phyloP scores from a whole-genome alignment of 2,329 filamentous ascomycete genomes.

The Alternaria viburni region DNA sequence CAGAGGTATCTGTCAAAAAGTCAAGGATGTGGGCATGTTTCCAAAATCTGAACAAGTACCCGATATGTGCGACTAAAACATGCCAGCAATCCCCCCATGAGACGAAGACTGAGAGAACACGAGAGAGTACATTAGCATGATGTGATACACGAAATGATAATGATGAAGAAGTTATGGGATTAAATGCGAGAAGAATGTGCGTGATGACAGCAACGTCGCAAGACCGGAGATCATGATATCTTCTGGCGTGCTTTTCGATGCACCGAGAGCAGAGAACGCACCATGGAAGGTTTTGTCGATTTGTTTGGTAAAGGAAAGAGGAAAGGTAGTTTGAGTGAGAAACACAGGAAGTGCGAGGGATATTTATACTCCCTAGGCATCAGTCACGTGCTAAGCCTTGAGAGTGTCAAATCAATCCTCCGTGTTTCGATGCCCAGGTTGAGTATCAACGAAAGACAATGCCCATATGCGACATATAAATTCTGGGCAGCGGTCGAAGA shows the following conservation, averaged over 20 bases:
- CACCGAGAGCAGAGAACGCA: neutral
- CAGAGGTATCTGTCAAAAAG: no score
- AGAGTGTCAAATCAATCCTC: no score
- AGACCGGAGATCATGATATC: neutral
- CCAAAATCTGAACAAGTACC: no score
- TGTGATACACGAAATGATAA: accelerated
- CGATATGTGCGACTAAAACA: neutral
- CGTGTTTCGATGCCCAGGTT: no score
- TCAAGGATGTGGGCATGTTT: no score
- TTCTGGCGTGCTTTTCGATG: accelerated
- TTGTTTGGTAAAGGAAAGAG: neutral
- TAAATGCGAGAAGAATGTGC: neutral
- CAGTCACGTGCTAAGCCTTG: neutral
- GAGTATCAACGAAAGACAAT: no score
- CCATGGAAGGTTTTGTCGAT: neutral
- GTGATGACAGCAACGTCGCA: neutral
- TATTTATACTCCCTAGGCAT: neutral
- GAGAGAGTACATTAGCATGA: neutral
- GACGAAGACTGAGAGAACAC: no score
- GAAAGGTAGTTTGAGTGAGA: neutral
- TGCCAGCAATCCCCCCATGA: no score
- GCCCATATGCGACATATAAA: no score
- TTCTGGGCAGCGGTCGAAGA: no score
- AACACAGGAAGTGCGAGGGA: accelerated
- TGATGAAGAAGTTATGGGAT: neutral